Percentiles rank a stretch among this genome's conserved stretches.
These are phyloP conservation scores for Raddia distichophylla DNA, from an alignment of 176 grass and related monocot genomes.

Conservation along the genomic window DNA sequence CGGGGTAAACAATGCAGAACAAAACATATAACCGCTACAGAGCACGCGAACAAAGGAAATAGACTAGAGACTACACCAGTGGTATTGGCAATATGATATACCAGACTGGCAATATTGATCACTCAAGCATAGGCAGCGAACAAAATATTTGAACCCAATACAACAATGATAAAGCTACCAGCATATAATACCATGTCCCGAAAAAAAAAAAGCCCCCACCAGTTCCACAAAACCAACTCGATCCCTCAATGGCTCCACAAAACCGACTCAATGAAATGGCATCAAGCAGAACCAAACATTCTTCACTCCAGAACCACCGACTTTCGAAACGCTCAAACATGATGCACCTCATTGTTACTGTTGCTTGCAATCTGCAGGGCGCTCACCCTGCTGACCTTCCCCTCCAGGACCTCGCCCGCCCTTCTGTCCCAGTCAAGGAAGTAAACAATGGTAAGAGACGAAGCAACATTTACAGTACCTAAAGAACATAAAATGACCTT, in stretches of 20 bases:
- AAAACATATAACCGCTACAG: constrained; percentile 17
- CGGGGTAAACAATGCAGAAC: neutral
- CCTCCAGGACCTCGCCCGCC: constrained; percentile 39
- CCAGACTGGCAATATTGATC: constrained; percentile 37
- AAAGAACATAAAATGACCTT: neutral
- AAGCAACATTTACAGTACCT: no score
- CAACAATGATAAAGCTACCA: constrained; percentile 52
- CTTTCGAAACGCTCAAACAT: constrained; percentile 15
- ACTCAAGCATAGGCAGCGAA: constrained; percentile 37
- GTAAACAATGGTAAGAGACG: neutral
- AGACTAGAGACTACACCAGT: constrained; percentile 23
- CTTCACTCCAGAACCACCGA: constrained; percentile 27
- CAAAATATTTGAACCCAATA: constrained; percentile 49
- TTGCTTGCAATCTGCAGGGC: constrained; percentile 88
- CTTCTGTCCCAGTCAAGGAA: constrained; percentile 55
- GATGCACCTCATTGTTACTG: constrained; percentile 76
- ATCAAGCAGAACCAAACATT: constrained; percentile 49
- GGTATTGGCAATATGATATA: constrained; percentile 48
- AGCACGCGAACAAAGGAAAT: constrained; percentile 8
- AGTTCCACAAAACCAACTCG: constrained; percentile 36
- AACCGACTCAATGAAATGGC: constrained; percentile 35
- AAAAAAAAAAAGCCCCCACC: constrained; percentile 43
- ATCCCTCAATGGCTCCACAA: constrained; percentile 35
- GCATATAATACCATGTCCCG: constrained; percentile 47
- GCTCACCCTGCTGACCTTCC: constrained; percentile 71